phyloP scores from a whole-genome alignment of 139 green algal genomes.

The Closterium sp. region DNA sequence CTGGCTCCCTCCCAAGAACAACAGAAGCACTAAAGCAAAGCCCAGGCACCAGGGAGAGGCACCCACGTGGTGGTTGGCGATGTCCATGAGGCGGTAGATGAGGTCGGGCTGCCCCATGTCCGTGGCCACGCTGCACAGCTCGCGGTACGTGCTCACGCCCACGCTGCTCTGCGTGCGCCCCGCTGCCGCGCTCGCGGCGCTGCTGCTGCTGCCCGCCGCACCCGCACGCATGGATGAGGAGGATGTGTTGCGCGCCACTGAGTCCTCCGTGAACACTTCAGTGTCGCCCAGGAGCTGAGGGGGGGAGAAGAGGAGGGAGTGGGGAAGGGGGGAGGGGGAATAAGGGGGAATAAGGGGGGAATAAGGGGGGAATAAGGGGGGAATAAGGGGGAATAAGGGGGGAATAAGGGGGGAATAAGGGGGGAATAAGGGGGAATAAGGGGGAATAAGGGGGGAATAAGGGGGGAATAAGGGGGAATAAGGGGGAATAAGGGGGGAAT shows the following conservation, averaged over 20 bases:
- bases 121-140: slow-evolving; percentile 83
- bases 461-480: background rate
- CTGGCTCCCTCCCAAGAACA: too few relatives aligned
- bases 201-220: background rate
- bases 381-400: background rate
- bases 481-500: background rate
- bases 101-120: slow-evolving; percentile 90
- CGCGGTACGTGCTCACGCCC: slow-evolving; percentile 78
- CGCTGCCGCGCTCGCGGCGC: background rate
- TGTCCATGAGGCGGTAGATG: slow-evolving; percentile 81
- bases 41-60: too few relatives aligned
- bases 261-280: slow-evolving; percentile 70
- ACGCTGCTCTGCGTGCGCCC: slow-evolving; percentile 25
- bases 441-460: too few relatives aligned
- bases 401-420: background rate
- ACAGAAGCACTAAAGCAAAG: background rate
- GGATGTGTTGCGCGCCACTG: background rate
- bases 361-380: background rate
- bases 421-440: too few relatives aligned
- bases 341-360: background rate
- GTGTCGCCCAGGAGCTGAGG: slow-evolving; percentile 43
- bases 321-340: background rate
- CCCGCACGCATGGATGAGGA: slow-evolving; percentile 47
- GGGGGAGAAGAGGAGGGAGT: background rate
- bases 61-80: slow-evolving; percentile 38